A percentile compares a stretch with the other conserved stretches of the same genome.
phyloP scores from a whole-genome alignment of 208 protist genomes.

The Novymonas esmeraldas region DNA sequence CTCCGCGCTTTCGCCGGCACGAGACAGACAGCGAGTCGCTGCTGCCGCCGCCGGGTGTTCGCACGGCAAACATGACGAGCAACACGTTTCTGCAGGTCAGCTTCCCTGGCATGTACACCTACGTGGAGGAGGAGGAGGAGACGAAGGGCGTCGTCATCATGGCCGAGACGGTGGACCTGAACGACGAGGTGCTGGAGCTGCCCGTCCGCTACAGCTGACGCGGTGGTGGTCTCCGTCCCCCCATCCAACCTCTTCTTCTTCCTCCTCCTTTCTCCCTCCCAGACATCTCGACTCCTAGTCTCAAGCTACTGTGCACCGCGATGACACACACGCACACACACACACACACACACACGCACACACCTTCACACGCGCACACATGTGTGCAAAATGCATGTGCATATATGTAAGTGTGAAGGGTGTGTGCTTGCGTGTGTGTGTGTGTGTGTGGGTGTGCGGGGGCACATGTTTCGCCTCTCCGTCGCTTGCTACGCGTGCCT shows the following conservation, averaged over 20 bases:
- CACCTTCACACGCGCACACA: too few species aligned
- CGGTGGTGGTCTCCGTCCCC: too few species aligned
- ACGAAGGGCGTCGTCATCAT: constrained; percentile 42
- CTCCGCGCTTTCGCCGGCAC: constrained; percentile 50
- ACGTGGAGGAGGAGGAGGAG: constrained; percentile 65
- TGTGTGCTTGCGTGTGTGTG: too few species aligned
- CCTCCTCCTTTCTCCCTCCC: not conserved
- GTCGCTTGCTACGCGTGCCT: not conserved
- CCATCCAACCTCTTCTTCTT: not conserved
- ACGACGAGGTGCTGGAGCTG: constrained; percentile 56
- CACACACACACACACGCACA: too few species aligned
- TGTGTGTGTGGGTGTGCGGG: too few species aligned
- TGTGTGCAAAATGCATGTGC: too few species aligned
- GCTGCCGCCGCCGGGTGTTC: constrained; percentile 56
- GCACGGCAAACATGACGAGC: constrained; percentile 55
- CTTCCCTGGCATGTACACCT: constrained; percentile 56
- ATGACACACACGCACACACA: too few species aligned
- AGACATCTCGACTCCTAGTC: not conserved
- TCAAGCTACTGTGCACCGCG: not conserved
- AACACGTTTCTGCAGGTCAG: constrained; percentile 44
- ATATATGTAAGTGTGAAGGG: too few species aligned
- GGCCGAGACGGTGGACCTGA: constrained; percentile 55
- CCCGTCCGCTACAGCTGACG: constrained; percentile 55
- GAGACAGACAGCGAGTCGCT: constrained; percentile 37
- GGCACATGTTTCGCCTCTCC: too few species aligned